Conservation (phyloP, 2,329 filamentous ascomycete species). For the Akanthomyces lecanii region DNA sequence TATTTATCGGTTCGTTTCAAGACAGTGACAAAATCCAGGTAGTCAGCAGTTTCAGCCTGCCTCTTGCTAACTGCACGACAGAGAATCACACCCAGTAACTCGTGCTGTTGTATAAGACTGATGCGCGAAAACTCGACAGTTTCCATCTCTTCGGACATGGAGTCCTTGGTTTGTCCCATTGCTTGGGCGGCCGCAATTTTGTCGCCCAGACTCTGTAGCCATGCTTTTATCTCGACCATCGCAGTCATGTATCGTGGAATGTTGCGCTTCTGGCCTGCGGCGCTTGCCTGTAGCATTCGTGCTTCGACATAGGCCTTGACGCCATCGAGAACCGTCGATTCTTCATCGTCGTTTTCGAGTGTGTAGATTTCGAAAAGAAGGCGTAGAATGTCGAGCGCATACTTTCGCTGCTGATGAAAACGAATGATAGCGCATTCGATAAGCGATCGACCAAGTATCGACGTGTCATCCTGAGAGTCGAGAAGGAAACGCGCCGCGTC, state of each 20-base stretch:
- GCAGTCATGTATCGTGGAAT: conserved; percentile 69
- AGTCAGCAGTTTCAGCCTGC: conserved; percentile 67
- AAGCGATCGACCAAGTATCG: conserved; percentile 65
- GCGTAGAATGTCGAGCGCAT: conserved; percentile 77
- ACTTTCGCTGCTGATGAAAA: conserved; percentile 82
- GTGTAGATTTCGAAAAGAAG: conserved; percentile 67
- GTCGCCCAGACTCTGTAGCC: conserved; percentile 72
- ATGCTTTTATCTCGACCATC: conserved; percentile 72
- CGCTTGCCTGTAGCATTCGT: conserved; percentile 29
- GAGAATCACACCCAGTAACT: conserved; percentile 77
- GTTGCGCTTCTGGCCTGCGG: conserved; percentile 53
- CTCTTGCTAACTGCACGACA: conserved; percentile 73
- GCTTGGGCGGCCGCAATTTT: conserved; percentile 71
- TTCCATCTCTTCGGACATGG: conserved; percentile 62
- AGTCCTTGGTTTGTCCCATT: conserved; percentile 59
- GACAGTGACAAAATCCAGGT: conserved; percentile 63
- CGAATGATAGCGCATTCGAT: conserved; percentile 77
- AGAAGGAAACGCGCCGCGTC: conserved; percentile 75
- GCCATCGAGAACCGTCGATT: conserved; percentile 31
- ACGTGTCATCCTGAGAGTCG: conserved; percentile 65
- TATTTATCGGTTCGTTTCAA: conserved; percentile 72
- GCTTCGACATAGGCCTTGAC: conserved; percentile 34
- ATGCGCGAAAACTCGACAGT: conserved; percentile 74
- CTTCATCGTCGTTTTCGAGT: conserved; percentile 55
- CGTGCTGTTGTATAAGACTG: conserved; percentile 84